These are phyloP conservation scores for Typha latifolia DNA, from an alignment of 176 grass and related monocot genomes.

Conservation along the genomic window DNA sequence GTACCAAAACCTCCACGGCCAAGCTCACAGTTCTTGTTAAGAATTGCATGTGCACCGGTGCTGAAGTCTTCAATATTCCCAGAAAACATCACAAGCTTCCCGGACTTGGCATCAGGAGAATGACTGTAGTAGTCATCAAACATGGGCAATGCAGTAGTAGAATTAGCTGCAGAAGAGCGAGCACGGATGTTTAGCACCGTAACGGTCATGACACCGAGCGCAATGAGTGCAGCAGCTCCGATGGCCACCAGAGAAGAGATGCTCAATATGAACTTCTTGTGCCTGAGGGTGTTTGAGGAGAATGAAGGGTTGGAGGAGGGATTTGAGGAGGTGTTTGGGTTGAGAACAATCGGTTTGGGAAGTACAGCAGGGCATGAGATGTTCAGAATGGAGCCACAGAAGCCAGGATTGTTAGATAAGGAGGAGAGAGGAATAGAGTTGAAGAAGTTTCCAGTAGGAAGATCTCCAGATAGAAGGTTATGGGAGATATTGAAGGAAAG, in stretches of 20 bases:
- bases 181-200: constrained; percentile 65
- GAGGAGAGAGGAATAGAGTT: constrained; percentile 41
- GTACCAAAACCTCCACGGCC: constrained; percentile 89
- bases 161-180: constrained; percentile 29
- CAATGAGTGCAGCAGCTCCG: constrained; percentile 51
- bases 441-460: constrained; percentile 78
- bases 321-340: constrained; percentile 67
- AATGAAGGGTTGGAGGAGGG: constrained; percentile 23
- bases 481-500: constrained; percentile 68
- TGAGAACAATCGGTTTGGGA: constrained; percentile 91
- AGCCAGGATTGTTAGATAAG: constrained; percentile 48
- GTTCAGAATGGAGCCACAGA: constrained; percentile 60
- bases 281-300: constrained; percentile 33
- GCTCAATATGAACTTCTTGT: constrained; percentile 94
- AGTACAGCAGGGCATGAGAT: constrained; percentile 47
- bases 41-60: constrained; percentile 58
- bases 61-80: constrained; percentile 62
- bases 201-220: constrained; percentile 63
- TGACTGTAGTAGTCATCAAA: constrained; percentile 78
- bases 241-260: constrained; percentile 89
- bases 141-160: constrained; percentile 33
- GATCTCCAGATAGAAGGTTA: constrained; percentile 68
- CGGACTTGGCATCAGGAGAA: constrained; percentile 68
- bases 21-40: constrained; percentile 94
- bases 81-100: constrained; percentile 91